A percentile compares a stretch with the other conserved stretches of the same genome.
phyloP scores from a whole-genome alignment of 2,329 filamentous ascomycete genomes.

The Alternaria burnsii region DNA sequence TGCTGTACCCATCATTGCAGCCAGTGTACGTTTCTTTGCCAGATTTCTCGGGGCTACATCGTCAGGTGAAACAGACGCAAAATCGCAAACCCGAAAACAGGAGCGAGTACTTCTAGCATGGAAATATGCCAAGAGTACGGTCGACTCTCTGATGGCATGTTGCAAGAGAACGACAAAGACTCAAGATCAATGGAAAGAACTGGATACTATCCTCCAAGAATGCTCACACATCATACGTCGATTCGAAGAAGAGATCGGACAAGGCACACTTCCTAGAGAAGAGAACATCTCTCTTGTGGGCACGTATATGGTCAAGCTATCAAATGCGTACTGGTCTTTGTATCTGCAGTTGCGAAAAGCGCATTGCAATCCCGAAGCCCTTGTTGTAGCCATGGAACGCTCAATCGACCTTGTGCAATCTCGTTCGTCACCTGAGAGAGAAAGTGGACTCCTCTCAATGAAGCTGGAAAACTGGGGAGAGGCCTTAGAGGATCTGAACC shows the following conservation, averaged over 20 bases:
- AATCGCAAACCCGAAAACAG: slow-evolving; percentile 27
- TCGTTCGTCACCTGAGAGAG: slow-evolving; percentile 63
- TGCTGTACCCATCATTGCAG: slow-evolving; percentile 37
- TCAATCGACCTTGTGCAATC: slow-evolving; percentile 70
- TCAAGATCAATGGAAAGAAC: slow-evolving; percentile 38
- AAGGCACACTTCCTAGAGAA: slow-evolving; percentile 6
- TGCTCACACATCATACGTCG: slow-evolving; percentile 39
- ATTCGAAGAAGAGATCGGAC: slow-evolving; percentile 29
- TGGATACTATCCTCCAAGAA: slow-evolving; percentile 46
- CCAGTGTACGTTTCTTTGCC: slow-evolving; percentile 43
- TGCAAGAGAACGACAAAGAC: slow-evolving; percentile 39
- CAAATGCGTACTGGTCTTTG: slow-evolving; percentile 74
- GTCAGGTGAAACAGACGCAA: slow-evolving; percentile 25
- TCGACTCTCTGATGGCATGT: slow-evolving; percentile 48
- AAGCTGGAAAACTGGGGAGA: slow-evolving; percentile 75
- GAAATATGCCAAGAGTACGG: slow-evolving; percentile 43
- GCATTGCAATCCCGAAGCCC: slow-evolving; percentile 54
- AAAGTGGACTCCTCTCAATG: slow-evolving; percentile 66
- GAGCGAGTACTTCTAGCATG: slow-evolving; percentile 35
- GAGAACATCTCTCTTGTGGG: slow-evolving; percentile 26
- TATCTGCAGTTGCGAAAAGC: slow-evolving; percentile 62
- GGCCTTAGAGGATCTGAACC: slow-evolving; percentile 62
- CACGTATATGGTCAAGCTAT: slow-evolving; percentile 67
- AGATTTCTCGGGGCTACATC: slow-evolving; percentile 41
- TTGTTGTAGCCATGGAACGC: slow-evolving; percentile 67